Percentiles rank a stretch among this genome's conserved stretches.
Conservation (phyloP, 1,284 basidiomycete species). For the Pascua sp. region DNA sequence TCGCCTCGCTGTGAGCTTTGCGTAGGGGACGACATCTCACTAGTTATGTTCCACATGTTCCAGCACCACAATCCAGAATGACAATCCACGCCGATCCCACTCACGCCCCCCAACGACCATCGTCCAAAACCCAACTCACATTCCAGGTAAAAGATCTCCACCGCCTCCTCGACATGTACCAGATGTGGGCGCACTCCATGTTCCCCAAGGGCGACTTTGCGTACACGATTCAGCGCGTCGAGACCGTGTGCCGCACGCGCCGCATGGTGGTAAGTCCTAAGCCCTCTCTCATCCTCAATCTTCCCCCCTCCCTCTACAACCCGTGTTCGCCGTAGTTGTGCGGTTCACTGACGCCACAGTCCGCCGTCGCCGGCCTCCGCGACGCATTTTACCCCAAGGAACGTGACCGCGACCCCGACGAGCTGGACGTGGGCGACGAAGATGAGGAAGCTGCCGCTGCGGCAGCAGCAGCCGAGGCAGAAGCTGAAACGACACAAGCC, state of each 20-base stretch:
- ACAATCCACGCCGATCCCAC: too few relatives aligned
- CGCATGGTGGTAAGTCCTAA: slow-evolving; percentile 67
- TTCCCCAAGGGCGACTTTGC: slow-evolving; percentile 80
- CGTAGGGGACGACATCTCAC: too few relatives aligned
- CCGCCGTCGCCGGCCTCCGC: slow-evolving; percentile 45
- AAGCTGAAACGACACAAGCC: not conserved
- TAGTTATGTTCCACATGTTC: too few relatives aligned
- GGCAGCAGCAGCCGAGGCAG: slow-evolving; percentile 5
- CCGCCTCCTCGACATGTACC: slow-evolving; percentile 73
- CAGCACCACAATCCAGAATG: too few relatives aligned
- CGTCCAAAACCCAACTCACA: too few relatives aligned
- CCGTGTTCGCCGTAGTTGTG: too few relatives aligned
- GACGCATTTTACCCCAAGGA: slow-evolving; percentile 60
- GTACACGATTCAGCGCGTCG: slow-evolving; percentile 75
- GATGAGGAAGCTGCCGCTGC: slow-evolving; percentile 5
- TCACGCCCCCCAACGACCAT: too few relatives aligned
- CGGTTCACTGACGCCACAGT: slow-evolving; percentile 45
- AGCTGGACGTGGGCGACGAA: slow-evolving; percentile 32
- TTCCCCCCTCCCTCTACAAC: not conserved
- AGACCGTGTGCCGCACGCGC: slow-evolving; percentile 76
- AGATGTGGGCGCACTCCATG: slow-evolving; percentile 87
- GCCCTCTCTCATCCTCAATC: not conserved
- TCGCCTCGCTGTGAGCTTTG: too few relatives aligned
- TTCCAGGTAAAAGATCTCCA: slow-evolving; percentile 68
- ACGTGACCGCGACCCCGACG: slow-evolving; percentile 44